Base-by-base conservation (phyloP, 2,329 filamentous ascomycete species). In the Colletotrichum costaricense region DNA sequence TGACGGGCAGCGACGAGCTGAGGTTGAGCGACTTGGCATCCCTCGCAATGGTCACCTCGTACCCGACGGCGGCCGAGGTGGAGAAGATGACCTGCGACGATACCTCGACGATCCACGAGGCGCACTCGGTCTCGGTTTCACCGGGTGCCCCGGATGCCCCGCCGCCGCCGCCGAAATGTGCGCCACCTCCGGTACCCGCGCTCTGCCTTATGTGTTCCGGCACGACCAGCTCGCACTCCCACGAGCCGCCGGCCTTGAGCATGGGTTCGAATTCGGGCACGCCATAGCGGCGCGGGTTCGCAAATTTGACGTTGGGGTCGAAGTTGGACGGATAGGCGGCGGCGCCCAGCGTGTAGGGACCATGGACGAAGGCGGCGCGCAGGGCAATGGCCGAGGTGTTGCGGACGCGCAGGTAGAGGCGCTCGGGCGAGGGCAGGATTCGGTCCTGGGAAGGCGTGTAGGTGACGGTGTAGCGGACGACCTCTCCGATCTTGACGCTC, bases 51-150 rank as follows among this genome's bases (percentile, higher is more conserved):
- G 98, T 83, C 28, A 99, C 82, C 81, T 99, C 97, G 81, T 94
- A 99, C 76, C 93, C 91, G 3, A 98, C 96, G 14, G 93, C 92
- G 1, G 95, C 97, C 38, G 94, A 95, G 33, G 90, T 92, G 2
- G 97, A 98, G 81, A 99, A 99, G 60, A 99, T 91, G 75, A 98
- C 94, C 83, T 99, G 97, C 19, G 95, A 97, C 49, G 94, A 87
- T 57, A 99, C 90, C 83, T 99, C 97, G 58, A 99, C 90, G 67
- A 98, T 87, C 97, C 97, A 99, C 26, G 92, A 93, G 67, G 93
- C 91, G 74, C 88, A 92, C 73, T 89, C 86, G 33, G 81, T 83
- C 64, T 88, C 86, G 28, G 87, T 86, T 59, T 84, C 81, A 4
- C 16, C 62, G 4, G 59, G 59, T 2, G 82, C 78, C 8, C 82